Evolutionary conservation across 1,284 basidiomycete genomes (phyloP).

Genomic region (Somion occarium): DNA sequence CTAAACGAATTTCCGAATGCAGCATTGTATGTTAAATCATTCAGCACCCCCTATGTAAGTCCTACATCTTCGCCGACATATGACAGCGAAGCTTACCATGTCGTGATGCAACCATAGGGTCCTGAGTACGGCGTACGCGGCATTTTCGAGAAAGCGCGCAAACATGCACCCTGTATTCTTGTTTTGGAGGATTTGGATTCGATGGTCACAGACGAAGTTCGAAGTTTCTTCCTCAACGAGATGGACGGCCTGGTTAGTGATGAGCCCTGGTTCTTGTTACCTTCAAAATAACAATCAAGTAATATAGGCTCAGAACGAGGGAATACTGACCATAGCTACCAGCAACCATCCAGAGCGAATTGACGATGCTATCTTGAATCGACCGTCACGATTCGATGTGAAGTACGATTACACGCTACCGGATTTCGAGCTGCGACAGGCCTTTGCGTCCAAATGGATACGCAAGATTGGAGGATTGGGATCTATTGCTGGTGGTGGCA

Average conservation of each 20-base stretch:
- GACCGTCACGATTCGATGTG: constrained; percentile 43
- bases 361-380: constrained; percentile 40
- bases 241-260: constrained; percentile 33
- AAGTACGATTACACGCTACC: constrained; percentile 37
- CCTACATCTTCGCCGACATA: not conserved
- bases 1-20: constrained; percentile 23
- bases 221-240: constrained; percentile 44
- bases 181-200: constrained; percentile 43
- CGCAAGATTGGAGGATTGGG: constrained; percentile 14
- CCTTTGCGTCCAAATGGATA: constrained; percentile 24
- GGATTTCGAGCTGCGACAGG: constrained; percentile 15
- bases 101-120: constrained; percentile 16
- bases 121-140: constrained; percentile 26
- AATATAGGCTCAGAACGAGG: constrained; percentile 17
- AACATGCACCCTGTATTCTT: constrained; percentile 37
- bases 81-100: not conserved
- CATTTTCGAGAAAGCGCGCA: constrained; percentile 30
- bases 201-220: constrained; percentile 33
- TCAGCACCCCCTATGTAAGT: constrained; percentile 20
- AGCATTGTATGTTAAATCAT: constrained; percentile 39
- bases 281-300: too few species aligned
- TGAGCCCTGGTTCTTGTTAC: too few species aligned
- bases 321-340: constrained; percentile 35
- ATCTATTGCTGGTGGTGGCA: not conserved
- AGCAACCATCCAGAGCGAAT: constrained; percentile 45